phyloP scores from a whole-genome alignment of 202 grass and related monocot genomes.

The Eragrostis tef region DNA sequence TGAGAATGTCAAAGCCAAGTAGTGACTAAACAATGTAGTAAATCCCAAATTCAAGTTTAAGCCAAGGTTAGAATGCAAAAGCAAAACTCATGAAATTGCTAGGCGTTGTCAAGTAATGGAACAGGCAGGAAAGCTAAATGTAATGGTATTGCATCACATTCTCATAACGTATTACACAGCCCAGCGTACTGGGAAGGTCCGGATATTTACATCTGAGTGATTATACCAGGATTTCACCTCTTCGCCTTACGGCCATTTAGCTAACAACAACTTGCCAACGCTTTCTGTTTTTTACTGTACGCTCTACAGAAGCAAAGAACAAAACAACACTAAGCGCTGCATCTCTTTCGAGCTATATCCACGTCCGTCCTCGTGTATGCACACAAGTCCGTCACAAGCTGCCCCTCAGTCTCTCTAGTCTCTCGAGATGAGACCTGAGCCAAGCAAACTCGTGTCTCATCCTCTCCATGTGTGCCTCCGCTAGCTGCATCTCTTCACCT shows the following conservation, averaged over 20 bases:
- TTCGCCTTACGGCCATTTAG: conserved; percentile 35
- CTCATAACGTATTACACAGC: background rate
- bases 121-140: background rate
- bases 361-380: background rate
- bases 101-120: background rate
- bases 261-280: conserved; percentile 20
- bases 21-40: no score
- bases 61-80: no score
- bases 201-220: conserved; percentile 36
- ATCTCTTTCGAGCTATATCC: background rate
- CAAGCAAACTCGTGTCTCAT: conserved; percentile 70
- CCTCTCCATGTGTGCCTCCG: conserved; percentile 72
- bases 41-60: no score
- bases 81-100: no score
- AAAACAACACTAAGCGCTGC: background rate
- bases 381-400: conserved; percentile 39
- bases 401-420: conserved; percentile 60
- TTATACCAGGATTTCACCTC: conserved; percentile 26
- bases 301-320: background rate
- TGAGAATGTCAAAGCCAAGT: no score
- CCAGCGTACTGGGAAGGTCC: background rate
- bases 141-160: background rate
- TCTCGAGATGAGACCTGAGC: conserved; percentile 72
- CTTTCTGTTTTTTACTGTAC: conserved; percentile 42
- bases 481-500: conserved; percentile 72